A percentile compares a stretch with the other conserved stretches of the same genome.
Conservation (phyloP, 495 filamentous ascomycete genomes). For the Aspergillus avenaceus region DNA sequence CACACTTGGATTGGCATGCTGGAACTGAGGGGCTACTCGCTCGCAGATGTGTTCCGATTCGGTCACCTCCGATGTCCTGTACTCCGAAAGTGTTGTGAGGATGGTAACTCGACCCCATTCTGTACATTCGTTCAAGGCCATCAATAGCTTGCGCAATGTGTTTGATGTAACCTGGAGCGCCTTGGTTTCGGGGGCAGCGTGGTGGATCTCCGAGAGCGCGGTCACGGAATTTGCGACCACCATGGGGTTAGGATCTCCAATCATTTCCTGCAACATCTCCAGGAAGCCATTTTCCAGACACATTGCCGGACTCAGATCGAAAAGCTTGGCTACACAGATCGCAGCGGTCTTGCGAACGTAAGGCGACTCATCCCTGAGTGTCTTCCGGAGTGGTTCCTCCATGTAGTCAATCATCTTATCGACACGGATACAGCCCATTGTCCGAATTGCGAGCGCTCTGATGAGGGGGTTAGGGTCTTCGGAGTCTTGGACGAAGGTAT, state of each 20-base stretch:
- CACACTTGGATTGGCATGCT: constrained; percentile 96
- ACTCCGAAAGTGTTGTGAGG: constrained; percentile 82
- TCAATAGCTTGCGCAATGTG: constrained; percentile 87
- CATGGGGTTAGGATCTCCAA: constrained; percentile 98
- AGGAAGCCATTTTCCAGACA: constrained; percentile 97
- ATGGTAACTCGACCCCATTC: constrained; percentile 99
- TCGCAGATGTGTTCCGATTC: constrained; percentile 99
- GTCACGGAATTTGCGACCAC: constrained; percentile 97
- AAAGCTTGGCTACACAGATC: constrained; percentile 96
- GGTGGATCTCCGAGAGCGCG: constrained; percentile 85
- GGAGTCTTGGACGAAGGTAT: constrained; percentile 98
- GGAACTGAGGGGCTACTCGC: constrained; percentile 91
- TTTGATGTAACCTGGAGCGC: constrained; percentile 76
- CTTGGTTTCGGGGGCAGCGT: constrained; percentile 84
- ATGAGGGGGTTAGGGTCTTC: constrained; percentile 98
- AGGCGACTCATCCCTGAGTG: constrained; percentile 91
- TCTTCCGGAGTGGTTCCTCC: constrained; percentile 97
- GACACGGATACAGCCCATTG: constrained; percentile 99
- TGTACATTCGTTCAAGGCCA: constrained; percentile 97
- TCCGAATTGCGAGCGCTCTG: constrained; percentile 89
- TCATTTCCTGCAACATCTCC: constrained; percentile 92
- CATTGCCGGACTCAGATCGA: constrained; percentile 86
- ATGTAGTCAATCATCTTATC: constrained; percentile 99
- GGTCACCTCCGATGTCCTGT: constrained; percentile 79
- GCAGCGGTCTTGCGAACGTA: constrained; percentile 98